Base-by-base conservation (phyloP, 208 protist species). In the Acanthamoeba castellanii region DNA sequence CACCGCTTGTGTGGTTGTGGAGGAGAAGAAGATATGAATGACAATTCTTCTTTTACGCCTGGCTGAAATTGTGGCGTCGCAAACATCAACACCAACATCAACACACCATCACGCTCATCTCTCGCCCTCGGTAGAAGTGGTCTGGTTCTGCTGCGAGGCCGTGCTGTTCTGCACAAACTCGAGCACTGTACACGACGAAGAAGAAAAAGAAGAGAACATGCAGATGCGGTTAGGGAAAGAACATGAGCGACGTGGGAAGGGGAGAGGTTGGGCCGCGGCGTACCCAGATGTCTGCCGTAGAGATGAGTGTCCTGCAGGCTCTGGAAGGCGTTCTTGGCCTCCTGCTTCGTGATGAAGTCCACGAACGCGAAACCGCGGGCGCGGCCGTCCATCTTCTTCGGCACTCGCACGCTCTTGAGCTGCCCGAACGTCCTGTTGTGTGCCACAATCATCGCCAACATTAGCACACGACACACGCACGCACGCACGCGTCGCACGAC, bases 311-410 rank as follows among this genome's bases (percentile, higher is more conserved):
- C 95, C 72, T 95, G 96, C 20, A 99, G 98, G 61, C 97, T 95
- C 50, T 99, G 96, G 93, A 98, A 97, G 8, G 99, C 99, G 76
- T 98, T 97, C 20, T 97, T 95, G 32, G 99, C 99, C 95, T 99
- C 99, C 92, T 98, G 94, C 95, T 98, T 97, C 0, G 98, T 99
- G 8, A 99, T 82, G 95, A 99, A 99, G 95, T 99, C 99, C 14
- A 99, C 98, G 96, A 99, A 99, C 52, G 98, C 99, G 97, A 99
- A 99, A 76, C 99, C 99, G 59, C 99, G 97, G 84, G 99, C 98
- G 94, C 98, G 97, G 4, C 97, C 96, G 88, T 97, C 96, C 25
- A 96, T 96, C 96, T 99, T 99, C 82, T 98, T 98, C 34, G 99
- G 99, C 74, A 99, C n/a, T 52, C 99, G 98, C 74, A 99, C 97